phyloP scores from a whole-genome alignment of 805 yeast genomes.

The Saccharomycopsis javanensis region DNA sequence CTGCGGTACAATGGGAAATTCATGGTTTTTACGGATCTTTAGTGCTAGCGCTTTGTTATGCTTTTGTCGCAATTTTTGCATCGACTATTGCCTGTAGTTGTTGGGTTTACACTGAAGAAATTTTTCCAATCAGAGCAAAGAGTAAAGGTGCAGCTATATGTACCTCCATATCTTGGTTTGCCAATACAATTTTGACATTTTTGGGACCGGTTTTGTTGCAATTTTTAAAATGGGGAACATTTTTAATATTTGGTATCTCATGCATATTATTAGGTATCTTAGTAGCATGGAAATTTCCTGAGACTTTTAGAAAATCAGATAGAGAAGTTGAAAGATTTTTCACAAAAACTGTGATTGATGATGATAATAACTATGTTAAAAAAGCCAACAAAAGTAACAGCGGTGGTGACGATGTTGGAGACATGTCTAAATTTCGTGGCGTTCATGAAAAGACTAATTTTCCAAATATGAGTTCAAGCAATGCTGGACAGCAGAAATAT shows the following conservation, averaged over 20 bases:
- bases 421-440: not conserved
- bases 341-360: constrained; percentile 13
- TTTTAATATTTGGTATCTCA: constrained; percentile 29
- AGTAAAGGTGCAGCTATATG: constrained; percentile 39
- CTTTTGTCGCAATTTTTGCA: constrained; percentile 38
- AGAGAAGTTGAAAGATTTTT: constrained; percentile 23
- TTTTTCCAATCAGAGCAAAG: constrained; percentile 36
- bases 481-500: not conserved
- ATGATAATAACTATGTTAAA: not conserved
- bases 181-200: constrained; percentile 31
- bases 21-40: constrained; percentile 33
- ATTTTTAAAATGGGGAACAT: constrained; percentile 31
- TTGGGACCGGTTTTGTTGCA: constrained; percentile 33
- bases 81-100: constrained; percentile 38
- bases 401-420: not conserved
- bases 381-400: not conserved
- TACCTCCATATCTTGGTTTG: constrained; percentile 37
- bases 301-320: constrained; percentile 30
- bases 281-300: constrained; percentile 33
- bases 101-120: constrained; percentile 42
- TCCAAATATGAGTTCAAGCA: not conserved
- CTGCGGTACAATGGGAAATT: constrained; percentile 29
- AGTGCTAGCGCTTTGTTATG: constrained; percentile 35
- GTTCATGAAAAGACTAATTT: not conserved
- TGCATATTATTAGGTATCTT: constrained; percentile 28